Evolutionary conservation across 2,329 filamentous ascomycete genomes (phyloP), one percentile per base, ranked within the genome.

Genomic region (Beauveria varroae): DNA sequence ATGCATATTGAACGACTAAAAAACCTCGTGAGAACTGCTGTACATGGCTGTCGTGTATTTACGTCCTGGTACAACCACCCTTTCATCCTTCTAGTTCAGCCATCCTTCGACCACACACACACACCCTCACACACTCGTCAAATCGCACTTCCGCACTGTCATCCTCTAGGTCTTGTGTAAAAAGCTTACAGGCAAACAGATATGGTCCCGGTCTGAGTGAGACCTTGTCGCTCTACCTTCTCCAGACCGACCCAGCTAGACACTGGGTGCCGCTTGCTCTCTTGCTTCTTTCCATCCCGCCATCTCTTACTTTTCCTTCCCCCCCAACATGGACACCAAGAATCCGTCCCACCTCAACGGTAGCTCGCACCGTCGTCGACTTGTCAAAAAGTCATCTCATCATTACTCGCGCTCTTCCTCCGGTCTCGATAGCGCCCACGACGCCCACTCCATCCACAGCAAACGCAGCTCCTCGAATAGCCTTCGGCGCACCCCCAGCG

Each of bases 381-480:
- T 88, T 66, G 82, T 82, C 70, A 87, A 88, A 78, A 85, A 84
- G 72, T 82, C 82, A 62, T 75, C 76, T 49, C 75, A 79, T 66
- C 75, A 78, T 65, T 77, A 81, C 70, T 76, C 71, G 61, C 74
- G 75, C 66, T 76, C 79, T 65, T 79, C 75, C 55, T 77, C 77
- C 70, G 78, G 75, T 71, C 74, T 80, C 75, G 81, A 84, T 76
- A 75, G 77, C 65, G 68, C 65, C 66, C 77, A 79, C 75, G 82
- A 85, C 76, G 75, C 79, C 73, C 77, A 77, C 68, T 85, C 81
- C 67, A 74, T 86, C 68, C 78, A 80, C 73, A 86, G 81, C 77
- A 81, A 85, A 78, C 80, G 81, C 74, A 87, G 84, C 80, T 85
- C 84, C 26, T 34, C 51, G 67, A 80, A 81, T 69, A 86, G 82